Conservation (phyloP, 768 basidiomycete species). For the Kwoniella pini region DNA sequence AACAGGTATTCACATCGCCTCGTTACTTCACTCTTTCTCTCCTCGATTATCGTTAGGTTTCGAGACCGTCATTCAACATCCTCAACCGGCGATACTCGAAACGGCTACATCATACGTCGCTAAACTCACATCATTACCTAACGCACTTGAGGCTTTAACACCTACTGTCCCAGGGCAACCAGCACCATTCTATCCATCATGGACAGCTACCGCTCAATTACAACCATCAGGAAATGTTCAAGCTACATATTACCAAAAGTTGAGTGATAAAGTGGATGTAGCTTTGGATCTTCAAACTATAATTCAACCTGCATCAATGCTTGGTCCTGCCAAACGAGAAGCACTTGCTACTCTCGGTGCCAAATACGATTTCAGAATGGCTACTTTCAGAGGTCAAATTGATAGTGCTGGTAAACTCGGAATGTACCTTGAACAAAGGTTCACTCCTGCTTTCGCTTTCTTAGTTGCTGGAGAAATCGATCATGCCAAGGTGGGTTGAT, state of each 20-base stretch:
- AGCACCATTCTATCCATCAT: slow-evolving; percentile 56
- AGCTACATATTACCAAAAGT: slow-evolving; percentile 93
- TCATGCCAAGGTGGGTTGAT: slow-evolving; percentile 80
- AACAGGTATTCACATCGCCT: slow-evolving; percentile 88
- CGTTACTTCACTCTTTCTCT: slow-evolving; percentile 87
- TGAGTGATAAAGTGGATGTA: slow-evolving; percentile 95
- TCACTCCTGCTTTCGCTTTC: slow-evolving; percentile 93
- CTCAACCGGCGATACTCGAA: slow-evolving; percentile 67
- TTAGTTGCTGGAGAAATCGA: slow-evolving; percentile 95
- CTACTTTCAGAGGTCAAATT: slow-evolving; percentile 90
- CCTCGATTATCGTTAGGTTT: slow-evolving; percentile 85
- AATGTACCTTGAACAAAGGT: slow-evolving; percentile 90
- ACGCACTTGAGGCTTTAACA: slow-evolving; percentile 29
- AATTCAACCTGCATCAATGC: slow-evolving; percentile 59
- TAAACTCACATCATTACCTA: slow-evolving; percentile 54
- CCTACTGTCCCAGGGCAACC: slow-evolving; percentile 42
- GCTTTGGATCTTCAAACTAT: slow-evolving; percentile 87
- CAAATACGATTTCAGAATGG: slow-evolving; percentile 92
- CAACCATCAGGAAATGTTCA: slow-evolving; percentile 80
- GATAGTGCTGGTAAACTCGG: slow-evolving; percentile 95
- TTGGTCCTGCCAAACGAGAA: slow-evolving; percentile 71
- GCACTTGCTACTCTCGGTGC: slow-evolving; percentile 91
- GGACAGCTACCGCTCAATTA: slow-evolving; percentile 91
- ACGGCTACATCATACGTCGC: slow-evolving; percentile 54
- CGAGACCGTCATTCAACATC: slow-evolving; percentile 80